A percentile compares a stretch with the other conserved stretches of the same genome.
Evolutionary conservation across 441 rosid genomes (phyloP).

Genomic region (Flueggea neowawraea): DNA sequence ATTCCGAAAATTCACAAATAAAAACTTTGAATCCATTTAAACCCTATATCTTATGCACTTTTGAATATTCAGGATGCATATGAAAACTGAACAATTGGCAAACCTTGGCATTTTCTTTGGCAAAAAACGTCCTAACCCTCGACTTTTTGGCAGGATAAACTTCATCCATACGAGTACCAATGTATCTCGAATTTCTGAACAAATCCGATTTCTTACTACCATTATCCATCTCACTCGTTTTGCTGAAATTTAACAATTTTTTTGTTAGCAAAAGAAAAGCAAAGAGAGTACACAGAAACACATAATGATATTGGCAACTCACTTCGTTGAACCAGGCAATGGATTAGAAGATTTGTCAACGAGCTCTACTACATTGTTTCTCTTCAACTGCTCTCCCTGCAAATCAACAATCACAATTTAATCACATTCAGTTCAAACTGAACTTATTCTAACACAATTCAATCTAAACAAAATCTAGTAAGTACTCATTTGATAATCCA

Average conservation of each 20-base stretch:
- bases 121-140: slow-evolving; percentile 45
- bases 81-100: slow-evolving; percentile 2
- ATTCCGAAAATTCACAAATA: neutral
- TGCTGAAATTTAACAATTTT: slow-evolving; percentile 18
- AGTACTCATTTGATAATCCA: too few species aligned
- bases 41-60: too few species aligned
- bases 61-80: neutral
- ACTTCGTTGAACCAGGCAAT: slow-evolving; percentile 43
- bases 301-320: neutral
- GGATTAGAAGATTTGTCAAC: slow-evolving; percentile 47
- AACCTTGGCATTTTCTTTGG: slow-evolving; percentile 78
- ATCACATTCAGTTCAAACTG: neutral
- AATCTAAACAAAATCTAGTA: neutral
- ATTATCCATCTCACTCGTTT: slow-evolving; percentile 30
- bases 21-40: neutral
- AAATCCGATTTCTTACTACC: slow-evolving; percentile 50
- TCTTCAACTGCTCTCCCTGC: slow-evolving; percentile 90
- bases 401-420: slow-evolving; percentile 14
- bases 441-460: neutral
- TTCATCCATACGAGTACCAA: slow-evolving; percentile 71
- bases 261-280: slow-evolving; percentile 12
- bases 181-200: slow-evolving; percentile 53
- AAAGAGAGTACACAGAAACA: neutral
- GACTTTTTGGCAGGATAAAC: slow-evolving; percentile 79
- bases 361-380: slow-evolving; percentile 43